These are phyloP conservation scores for Entomortierella beljakovae DNA, from an alignment of 192 early-diverging fungal species.

Conservation along the genomic window DNA sequence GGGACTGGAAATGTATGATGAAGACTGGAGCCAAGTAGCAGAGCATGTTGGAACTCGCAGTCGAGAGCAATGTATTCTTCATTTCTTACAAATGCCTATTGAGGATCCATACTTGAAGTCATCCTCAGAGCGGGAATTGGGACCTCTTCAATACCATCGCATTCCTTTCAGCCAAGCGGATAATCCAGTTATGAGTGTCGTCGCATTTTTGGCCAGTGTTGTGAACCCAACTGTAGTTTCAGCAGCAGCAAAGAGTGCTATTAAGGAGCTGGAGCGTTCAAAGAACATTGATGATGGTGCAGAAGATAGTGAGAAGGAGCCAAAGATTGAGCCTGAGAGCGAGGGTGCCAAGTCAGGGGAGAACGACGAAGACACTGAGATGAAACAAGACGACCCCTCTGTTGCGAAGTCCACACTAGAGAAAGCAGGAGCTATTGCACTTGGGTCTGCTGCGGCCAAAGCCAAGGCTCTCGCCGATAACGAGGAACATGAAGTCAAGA, in stretches of 20 bases:
- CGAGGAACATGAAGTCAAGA: slow-evolving; percentile 88
- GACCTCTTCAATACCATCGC: slow-evolving; percentile 79
- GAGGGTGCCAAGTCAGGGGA: slow-evolving; percentile 1
- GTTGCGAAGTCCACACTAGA: slow-evolving; percentile 64
- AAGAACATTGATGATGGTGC: slow-evolving; percentile 10
- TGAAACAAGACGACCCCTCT: slow-evolving; percentile 1
- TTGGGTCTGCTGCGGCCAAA: slow-evolving; percentile 94
- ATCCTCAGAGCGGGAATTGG: slow-evolving; percentile 57
- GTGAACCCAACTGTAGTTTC: slow-evolving; percentile 90
- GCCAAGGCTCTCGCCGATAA: slow-evolving; percentile 79
- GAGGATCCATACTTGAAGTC: slow-evolving; percentile 79
- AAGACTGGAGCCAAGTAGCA: slow-evolving; percentile 93
- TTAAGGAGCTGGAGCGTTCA: slow-evolving; percentile 72
- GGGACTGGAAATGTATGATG: slow-evolving; percentile 93
- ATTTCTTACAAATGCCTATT: slow-evolving; percentile 91
- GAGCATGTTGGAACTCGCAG: slow-evolving; percentile 93
- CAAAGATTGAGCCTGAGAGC: slow-evolving; percentile 16
- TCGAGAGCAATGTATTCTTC: slow-evolving; percentile 91
- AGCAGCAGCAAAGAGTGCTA: slow-evolving; percentile 87
- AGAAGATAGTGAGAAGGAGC: slow-evolving; percentile 6
- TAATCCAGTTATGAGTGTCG: slow-evolving; percentile 93
- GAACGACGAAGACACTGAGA: slow-evolving; percentile 20
- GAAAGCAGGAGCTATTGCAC: slow-evolving; percentile 83
- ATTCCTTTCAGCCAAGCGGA: slow-evolving; percentile 85
- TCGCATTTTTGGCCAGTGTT: slow-evolving; percentile 88